Conservation (phyloP, 179 eudicot species). For the Monotropa hypopitys region DNA sequence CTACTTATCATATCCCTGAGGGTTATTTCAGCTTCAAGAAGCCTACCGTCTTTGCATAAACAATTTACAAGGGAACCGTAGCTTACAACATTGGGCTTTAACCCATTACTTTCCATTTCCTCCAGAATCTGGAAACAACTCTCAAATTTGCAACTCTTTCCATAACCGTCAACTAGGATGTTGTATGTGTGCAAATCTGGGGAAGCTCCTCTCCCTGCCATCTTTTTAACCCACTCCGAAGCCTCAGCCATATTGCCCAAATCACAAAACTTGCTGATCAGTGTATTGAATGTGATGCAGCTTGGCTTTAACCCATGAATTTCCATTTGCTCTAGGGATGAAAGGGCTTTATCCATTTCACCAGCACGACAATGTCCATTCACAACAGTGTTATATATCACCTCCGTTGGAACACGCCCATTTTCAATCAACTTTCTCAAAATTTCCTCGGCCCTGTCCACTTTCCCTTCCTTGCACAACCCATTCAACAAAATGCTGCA, state of each 20-base stretch:
- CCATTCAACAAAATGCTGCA: slow-evolving; percentile 49
- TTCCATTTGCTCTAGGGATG: slow-evolving; percentile 37
- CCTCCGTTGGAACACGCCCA: slow-evolving; percentile 39
- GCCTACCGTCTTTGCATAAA: slow-evolving; percentile 55
- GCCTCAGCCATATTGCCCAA: slow-evolving; percentile 47
- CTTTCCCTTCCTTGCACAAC: slow-evolving; percentile 51
- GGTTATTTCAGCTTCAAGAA: slow-evolving; percentile 53
- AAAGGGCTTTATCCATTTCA: slow-evolving; percentile 42
- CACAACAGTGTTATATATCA: slow-evolving; percentile 48
- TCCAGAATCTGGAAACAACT: slow-evolving; percentile 54
- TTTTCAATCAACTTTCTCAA: slow-evolving; percentile 26
- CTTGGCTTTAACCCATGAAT: slow-evolving; percentile 34
- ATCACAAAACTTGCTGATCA: slow-evolving; percentile 41
- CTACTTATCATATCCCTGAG: slow-evolving; percentile 50
- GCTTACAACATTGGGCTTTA: slow-evolving; percentile 49
- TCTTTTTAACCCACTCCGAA: slow-evolving; percentile 37
- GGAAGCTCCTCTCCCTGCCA: slow-evolving; percentile 39
- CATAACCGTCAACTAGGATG: slow-evolving; percentile 55
- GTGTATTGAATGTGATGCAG: slow-evolving; percentile 36
- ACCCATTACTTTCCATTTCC: slow-evolving; percentile 42
- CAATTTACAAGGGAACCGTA: slow-evolving; percentile 60
- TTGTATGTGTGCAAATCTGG: slow-evolving; percentile 57
- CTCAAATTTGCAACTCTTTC: slow-evolving; percentile 35
- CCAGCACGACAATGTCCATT: slow-evolving; percentile 46
- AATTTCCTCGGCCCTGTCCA: slow-evolving; percentile 47